These are phyloP conservation scores for Microbotryum silenes-acaulis DNA, from an alignment of 1,284 basidiomycete genomes.

Conservation along the genomic window DNA sequence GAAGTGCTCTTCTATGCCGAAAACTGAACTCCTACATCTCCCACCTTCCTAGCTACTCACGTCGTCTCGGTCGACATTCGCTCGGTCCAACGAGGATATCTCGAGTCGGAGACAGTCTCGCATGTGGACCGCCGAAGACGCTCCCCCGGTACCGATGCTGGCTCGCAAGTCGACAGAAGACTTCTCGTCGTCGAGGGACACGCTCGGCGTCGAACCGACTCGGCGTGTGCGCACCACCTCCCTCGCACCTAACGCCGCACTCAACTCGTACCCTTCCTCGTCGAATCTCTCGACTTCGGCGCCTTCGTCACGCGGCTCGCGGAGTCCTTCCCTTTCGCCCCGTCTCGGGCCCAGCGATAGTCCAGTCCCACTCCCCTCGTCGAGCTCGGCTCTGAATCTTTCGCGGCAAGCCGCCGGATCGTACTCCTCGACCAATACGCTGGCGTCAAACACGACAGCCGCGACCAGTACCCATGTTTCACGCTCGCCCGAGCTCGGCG, in stretches of 20 bases:
- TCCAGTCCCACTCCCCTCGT: slow-evolving; percentile 1
- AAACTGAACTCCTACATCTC: background rate
- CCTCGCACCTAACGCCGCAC: slow-evolving; percentile 1
- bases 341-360: background rate
- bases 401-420: no score
- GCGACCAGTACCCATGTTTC: slow-evolving; percentile 16
- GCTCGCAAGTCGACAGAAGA: slow-evolving; percentile 38
- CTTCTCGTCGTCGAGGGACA: slow-evolving; percentile 39
- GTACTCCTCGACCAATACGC: no score
- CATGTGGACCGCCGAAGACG: background rate
- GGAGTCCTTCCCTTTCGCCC: slow-evolving; percentile 14
- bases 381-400: slow-evolving; percentile 3
- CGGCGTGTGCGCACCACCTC: slow-evolving; percentile 6
- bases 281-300: slow-evolving; percentile 12
- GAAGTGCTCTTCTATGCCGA: background rate
- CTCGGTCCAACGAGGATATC: slow-evolving; percentile 66
- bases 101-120: background rate
- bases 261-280: slow-evolving; percentile 1
- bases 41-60: slow-evolving; percentile 48
- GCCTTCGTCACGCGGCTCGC: slow-evolving; percentile 25
- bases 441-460: slow-evolving; percentile 3
- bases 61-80: slow-evolving; percentile 63
- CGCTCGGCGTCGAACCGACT: slow-evolving; percentile 40
- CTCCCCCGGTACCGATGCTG: slow-evolving; percentile 40
- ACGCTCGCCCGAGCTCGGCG: slow-evolving; percentile 32